These are phyloP conservation scores for Pleoardoris graminearum DNA, from an alignment of 2,329 filamentous ascomycete genomes.

Conservation along the genomic window DNA sequence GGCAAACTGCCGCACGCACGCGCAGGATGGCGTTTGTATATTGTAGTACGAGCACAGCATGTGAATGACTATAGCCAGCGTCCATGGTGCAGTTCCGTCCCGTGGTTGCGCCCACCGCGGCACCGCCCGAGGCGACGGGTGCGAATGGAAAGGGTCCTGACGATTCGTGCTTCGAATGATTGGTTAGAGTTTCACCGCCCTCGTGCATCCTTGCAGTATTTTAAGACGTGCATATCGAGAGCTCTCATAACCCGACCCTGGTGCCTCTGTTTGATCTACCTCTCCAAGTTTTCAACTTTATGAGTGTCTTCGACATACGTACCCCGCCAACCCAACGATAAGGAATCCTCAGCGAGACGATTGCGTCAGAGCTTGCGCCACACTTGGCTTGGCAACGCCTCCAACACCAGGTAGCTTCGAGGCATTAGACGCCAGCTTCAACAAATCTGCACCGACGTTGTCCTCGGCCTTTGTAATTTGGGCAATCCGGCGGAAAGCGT, in stretches of 20 bases:
- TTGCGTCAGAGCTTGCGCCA: slow-evolving; percentile 31
- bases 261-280: slow-evolving; percentile 6
- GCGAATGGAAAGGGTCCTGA: slow-evolving; percentile 12
- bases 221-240: slow-evolving; percentile 20
- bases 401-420: neutral
- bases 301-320: slow-evolving; percentile 1
- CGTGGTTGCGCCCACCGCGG: neutral
- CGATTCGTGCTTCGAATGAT: slow-evolving; percentile 18
- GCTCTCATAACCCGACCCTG: slow-evolving; percentile 17
- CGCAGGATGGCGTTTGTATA: neutral
- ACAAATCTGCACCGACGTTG: neutral
- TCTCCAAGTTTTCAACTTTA: neutral
- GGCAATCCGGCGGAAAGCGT: neutral
- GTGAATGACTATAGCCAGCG: neutral
- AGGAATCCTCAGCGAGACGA: slow-evolving; percentile 21
- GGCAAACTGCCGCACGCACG: neutral
- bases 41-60: neutral
- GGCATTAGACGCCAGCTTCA: neutral
- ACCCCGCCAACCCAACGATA: slow-evolving; percentile 17
- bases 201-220: slow-evolving; percentile 15
- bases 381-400: slow-evolving; percentile 4
- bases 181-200: slow-evolving; percentile 26
- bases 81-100: neutral
- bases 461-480: neutral
- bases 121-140: neutral